Percentiles rank a stretch among this genome's conserved stretches.
phyloP scores from a whole-genome alignment of 2,329 filamentous ascomycete genomes.

The Calonectria pteridis region DNA sequence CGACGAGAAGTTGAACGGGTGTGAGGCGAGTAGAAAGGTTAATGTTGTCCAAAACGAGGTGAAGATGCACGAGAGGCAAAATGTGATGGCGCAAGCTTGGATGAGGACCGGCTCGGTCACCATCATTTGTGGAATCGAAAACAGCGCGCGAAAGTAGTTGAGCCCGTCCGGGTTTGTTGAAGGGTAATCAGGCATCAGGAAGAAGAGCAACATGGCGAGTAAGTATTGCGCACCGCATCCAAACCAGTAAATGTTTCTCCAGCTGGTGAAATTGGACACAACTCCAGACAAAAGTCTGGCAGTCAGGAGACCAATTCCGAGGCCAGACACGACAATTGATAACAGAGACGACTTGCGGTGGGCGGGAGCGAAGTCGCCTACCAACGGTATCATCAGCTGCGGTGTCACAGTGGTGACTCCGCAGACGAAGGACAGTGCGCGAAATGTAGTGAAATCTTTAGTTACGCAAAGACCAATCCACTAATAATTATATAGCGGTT shows the following conservation, averaged over 20 bases:
- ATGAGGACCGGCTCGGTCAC: conserved; percentile 75
- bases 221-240: conserved; percentile 77
- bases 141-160: conserved; percentile 75
- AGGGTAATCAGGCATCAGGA: conserved; percentile 86
- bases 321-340: conserved; percentile 80
- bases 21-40: conserved; percentile 80
- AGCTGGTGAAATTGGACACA: conserved; percentile 78
- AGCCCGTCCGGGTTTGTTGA: conserved; percentile 75
- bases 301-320: conserved; percentile 81
- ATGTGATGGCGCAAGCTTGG: conserved; percentile 76
- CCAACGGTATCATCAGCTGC: conserved; percentile 82
- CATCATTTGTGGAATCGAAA: conserved; percentile 73
- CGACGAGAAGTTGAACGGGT: conserved; percentile 76
- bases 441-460: conserved; percentile 72
- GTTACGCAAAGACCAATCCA: conserved; percentile 82
- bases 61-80: conserved; percentile 67
- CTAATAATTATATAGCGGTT: conserved; percentile 47
- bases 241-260: conserved; percentile 86
- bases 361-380: conserved; percentile 81
- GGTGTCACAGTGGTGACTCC: conserved; percentile 86
- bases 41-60: conserved; percentile 74
- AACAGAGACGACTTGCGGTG: conserved; percentile 76
- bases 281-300: conserved; percentile 82
- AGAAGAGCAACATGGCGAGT: conserved; percentile 74
- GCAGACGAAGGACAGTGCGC: conserved; percentile 77